These are phyloP conservation scores for Aureobasidium sp. DNA, from an alignment of 2,329 filamentous ascomycete species.

Conservation along the genomic window DNA sequence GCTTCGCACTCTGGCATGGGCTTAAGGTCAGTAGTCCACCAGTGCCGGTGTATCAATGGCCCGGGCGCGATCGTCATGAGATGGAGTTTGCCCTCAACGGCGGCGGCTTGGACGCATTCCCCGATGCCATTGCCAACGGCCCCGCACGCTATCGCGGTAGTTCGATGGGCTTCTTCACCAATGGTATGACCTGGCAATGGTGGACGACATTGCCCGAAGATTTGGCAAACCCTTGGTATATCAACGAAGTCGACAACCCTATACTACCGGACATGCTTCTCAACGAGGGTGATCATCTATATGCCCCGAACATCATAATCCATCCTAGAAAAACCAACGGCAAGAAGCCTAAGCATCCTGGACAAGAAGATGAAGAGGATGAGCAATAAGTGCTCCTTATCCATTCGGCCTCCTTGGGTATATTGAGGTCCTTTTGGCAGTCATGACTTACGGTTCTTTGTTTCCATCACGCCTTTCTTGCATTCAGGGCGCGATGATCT, in stretches of 20 bases:
- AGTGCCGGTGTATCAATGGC: slow-evolving; percentile 30
- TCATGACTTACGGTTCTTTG: background rate
- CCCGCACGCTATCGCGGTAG: slow-evolving; percentile 21
- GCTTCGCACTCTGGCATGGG: slow-evolving; percentile 34
- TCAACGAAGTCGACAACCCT: slow-evolving; percentile 19
- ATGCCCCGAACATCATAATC: slow-evolving; percentile 32
- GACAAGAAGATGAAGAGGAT: background rate
- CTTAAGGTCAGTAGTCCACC: slow-evolving; percentile 35
- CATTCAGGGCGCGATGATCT: background rate
- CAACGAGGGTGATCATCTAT: slow-evolving; percentile 28
- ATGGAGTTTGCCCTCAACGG: slow-evolving; percentile 27
- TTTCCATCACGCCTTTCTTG: background rate
- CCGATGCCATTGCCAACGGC: slow-evolving; percentile 18
- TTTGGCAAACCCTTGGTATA: slow-evolving; percentile 32
- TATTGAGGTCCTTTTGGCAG: background rate
- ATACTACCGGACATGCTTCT: slow-evolving; percentile 26
- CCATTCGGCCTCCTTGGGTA: background rate
- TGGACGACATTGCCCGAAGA: slow-evolving; percentile 28
- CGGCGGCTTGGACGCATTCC: slow-evolving; percentile 20
- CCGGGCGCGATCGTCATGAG: slow-evolving; percentile 21
- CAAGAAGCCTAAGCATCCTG: slow-evolving; percentile 3
- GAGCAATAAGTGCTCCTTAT: background rate
- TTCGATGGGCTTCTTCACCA: slow-evolving; percentile 25
- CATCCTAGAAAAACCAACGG: slow-evolving; percentile 33
- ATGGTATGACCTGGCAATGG: slow-evolving; percentile 26